Evolutionary conservation across 257 asterid species (phyloP).

Genomic region (Rhazya stricta): DNA sequence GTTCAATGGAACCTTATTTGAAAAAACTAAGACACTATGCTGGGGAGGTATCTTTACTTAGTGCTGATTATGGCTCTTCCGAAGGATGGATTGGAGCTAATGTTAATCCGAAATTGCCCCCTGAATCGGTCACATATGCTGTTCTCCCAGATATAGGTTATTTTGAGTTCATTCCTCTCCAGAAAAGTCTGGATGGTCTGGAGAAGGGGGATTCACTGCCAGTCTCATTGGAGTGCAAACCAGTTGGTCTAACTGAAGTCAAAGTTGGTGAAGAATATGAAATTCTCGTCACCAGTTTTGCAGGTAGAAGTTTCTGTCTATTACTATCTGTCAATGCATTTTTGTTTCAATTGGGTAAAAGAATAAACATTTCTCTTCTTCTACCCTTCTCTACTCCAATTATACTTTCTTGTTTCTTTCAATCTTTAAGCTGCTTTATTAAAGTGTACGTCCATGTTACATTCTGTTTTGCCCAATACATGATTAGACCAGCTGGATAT

Average conservation of each 20-base stretch:
- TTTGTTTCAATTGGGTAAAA: background rate
- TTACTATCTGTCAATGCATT: background rate
- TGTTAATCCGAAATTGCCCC: constrained; percentile 64
- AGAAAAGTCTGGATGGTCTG: constrained; percentile 21
- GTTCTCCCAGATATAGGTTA: constrained; percentile 84
- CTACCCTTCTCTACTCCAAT: background rate
- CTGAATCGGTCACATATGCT: constrained; percentile 64
- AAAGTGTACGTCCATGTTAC: background rate
- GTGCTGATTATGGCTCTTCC: constrained; percentile 92
- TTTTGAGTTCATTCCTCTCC: constrained; percentile 77
- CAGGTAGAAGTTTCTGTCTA: constrained; percentile 38
- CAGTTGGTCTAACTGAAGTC: constrained; percentile 70
- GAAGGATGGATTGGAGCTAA: constrained; percentile 97
- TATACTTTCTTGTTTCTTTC: background rate
- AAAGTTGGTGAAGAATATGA: constrained; percentile 74
- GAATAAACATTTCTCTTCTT: background rate
- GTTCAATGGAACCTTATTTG: constrained; percentile 92
- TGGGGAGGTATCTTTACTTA: constrained; percentile 61
- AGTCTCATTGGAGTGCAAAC: constrained; percentile 18
- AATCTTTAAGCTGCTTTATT: background rate
- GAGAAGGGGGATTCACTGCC: constrained; percentile 20
- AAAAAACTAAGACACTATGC: constrained; percentile 82
- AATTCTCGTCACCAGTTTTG: constrained; percentile 70
- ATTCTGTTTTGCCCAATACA: background rate
- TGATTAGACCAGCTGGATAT: constrained; percentile 6